These are phyloP conservation scores for Bocquillonia castaneifolia DNA, from an alignment of 441 rosid genomes.

Conservation along the genomic window DNA sequence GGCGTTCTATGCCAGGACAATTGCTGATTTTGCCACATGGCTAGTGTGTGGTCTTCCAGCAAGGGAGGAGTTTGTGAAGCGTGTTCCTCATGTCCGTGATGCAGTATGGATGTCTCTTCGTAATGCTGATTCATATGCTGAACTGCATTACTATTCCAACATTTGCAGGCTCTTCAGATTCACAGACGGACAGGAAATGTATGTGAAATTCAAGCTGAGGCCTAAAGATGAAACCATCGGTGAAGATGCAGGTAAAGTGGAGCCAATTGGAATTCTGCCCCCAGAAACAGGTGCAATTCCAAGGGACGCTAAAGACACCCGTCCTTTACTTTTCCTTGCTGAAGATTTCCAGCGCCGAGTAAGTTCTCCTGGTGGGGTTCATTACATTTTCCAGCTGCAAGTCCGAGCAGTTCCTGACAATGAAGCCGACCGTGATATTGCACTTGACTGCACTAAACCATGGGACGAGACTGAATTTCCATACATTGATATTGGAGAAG, in stretches of 20 bases:
- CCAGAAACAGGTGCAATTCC: constrained; percentile 86
- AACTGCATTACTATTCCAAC: constrained; percentile 63
- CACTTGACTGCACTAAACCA: constrained; percentile 58
- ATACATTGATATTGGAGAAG: constrained; percentile 46
- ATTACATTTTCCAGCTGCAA: constrained; percentile 55
- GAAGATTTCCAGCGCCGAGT: constrained; percentile 54
- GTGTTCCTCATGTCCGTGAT: constrained; percentile 54
- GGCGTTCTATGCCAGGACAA: constrained; percentile 63
- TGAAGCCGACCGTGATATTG: constrained; percentile 39
- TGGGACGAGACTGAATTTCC: constrained; percentile 63
- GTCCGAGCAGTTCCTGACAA: constrained; percentile 38
- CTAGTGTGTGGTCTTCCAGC: constrained; percentile 66
- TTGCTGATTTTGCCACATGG: constrained; percentile 68
- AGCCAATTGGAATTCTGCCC: constrained; percentile 58
- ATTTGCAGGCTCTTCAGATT: constrained; percentile 54
- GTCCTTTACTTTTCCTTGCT: constrained; percentile 62
- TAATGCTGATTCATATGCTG: constrained; percentile 41
- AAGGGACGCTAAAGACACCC: constrained; percentile 46
- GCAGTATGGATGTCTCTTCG: constrained; percentile 75
- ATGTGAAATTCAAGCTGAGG: constrained; percentile 56
- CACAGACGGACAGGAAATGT: constrained; percentile 53
- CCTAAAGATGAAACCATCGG: constrained; percentile 38
- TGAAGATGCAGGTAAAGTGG: constrained; percentile 61
- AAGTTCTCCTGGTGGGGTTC: constrained; percentile 40
- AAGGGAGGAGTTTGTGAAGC: constrained; percentile 55